Conservation (phyloP, 768 basidiomycete genomes). For the Boletus rubropictus region DNA sequence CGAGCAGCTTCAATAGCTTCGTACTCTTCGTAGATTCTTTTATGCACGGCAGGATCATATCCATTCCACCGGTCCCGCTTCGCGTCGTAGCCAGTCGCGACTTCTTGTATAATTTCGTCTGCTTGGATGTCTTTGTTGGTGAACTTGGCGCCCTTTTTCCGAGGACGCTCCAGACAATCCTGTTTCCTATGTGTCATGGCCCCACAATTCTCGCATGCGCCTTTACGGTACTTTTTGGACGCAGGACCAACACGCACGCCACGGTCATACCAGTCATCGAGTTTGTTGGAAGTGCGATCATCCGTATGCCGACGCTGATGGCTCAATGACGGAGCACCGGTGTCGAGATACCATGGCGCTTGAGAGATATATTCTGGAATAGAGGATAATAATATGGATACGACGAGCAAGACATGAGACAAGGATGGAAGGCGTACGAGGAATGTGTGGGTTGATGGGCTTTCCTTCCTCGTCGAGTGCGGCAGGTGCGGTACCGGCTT, state of each 20-base stretch:
- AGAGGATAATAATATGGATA: conserved; percentile 1
- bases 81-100: conserved; percentile 76
- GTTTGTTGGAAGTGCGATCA: conserved; percentile 54
- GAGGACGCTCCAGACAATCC: conserved; percentile 94
- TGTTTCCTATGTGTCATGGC: conserved; percentile 87
- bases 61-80: conserved; percentile 99
- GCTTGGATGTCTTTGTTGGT: conserved; percentile 85
- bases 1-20: conserved; percentile 86
- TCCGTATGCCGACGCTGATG: conserved; percentile 82
- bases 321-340: conserved; percentile 85
- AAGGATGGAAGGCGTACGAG: conserved; percentile 56
- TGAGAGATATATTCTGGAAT: conserved; percentile 90
- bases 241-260: conserved; percentile 81
- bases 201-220: conserved; percentile 98
- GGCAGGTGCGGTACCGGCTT: conserved; percentile 96
- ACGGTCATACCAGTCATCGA: conserved; percentile 90
- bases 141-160: conserved; percentile 92
- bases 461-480: conserved; percentile 92
- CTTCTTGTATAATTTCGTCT: conserved; percentile 85
- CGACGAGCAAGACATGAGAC: not conserved
- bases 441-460: conserved; percentile 98
- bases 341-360: conserved; percentile 98
- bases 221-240: conserved; percentile 94
- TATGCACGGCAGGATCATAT: conserved; percentile 86
- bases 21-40: conserved; percentile 87